Evolutionary conservation across 768 basidiomycete genomes (phyloP).

Genomic region (Tricholoma terreum): DNA sequence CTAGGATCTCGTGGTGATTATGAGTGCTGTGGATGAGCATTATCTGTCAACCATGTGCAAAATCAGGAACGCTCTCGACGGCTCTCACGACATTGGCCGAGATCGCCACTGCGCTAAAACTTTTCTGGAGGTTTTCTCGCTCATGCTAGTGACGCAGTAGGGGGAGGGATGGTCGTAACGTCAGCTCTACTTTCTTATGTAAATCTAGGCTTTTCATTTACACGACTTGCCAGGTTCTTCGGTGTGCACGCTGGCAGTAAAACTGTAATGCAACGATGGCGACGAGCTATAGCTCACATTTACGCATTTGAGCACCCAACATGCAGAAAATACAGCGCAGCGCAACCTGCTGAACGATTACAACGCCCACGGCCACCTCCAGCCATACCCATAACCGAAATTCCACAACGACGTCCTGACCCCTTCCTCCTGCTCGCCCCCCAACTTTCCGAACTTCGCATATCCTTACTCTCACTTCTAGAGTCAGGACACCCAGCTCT

Average conservation of each 20-base stretch:
- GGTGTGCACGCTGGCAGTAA: not conserved
- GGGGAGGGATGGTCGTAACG: not conserved
- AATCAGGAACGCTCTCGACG: too few relatives aligned
- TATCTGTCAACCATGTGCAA: too few relatives aligned
- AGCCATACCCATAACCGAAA: not conserved
- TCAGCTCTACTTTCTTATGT: not conserved
- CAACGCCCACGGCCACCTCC: not conserved
- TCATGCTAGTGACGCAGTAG: too few relatives aligned
- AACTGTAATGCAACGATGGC: slow-evolving; percentile 15
- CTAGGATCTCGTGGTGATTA: too few relatives aligned
- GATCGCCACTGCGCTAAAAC: too few relatives aligned
- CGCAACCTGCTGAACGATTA: not conserved
- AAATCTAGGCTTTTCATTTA: not conserved
- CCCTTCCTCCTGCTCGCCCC: slow-evolving; percentile 66
- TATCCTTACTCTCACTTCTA: slow-evolving; percentile 68
- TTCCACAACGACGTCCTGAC: slow-evolving; percentile 39
- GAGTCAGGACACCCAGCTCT: slow-evolving; percentile 83
- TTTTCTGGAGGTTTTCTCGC: too few relatives aligned
- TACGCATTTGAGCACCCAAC: slow-evolving; percentile 4
- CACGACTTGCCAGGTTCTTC: not conserved
- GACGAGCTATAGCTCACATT: slow-evolving; percentile 7
- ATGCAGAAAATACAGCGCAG: slow-evolving; percentile 7
- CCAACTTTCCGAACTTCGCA: slow-evolving; percentile 66
- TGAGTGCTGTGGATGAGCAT: too few relatives aligned
- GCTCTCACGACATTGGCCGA: too few relatives aligned